Conservation (phyloP, 805 yeast genomes). For the Yarrowia sp. region DNA sequence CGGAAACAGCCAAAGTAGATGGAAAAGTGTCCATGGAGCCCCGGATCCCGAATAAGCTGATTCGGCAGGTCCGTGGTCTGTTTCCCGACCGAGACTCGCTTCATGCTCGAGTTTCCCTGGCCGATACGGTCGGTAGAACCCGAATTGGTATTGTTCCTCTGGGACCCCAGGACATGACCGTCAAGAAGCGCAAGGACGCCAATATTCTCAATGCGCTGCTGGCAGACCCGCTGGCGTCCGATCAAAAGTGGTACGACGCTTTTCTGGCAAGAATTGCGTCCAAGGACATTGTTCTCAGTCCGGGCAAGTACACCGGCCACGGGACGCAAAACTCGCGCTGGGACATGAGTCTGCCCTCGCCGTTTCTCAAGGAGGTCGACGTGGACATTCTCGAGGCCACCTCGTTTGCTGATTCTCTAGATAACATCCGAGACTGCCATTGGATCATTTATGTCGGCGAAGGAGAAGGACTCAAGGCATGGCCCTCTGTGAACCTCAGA, state of each 20-base stretch:
- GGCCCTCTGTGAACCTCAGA: slow-evolving; percentile 28
- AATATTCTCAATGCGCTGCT: slow-evolving; percentile 47
- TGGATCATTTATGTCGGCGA: slow-evolving; percentile 44
- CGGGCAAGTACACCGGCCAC: slow-evolving; percentile 44
- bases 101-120: slow-evolving; percentile 46
- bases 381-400: slow-evolving; percentile 48
- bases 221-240: slow-evolving; percentile 50
- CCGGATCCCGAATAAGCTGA: slow-evolving; percentile 12
- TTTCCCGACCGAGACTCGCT: slow-evolving; percentile 46
- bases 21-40: slow-evolving; percentile 31
- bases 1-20: slow-evolving; percentile 23
- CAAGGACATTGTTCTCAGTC: slow-evolving; percentile 49
- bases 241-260: slow-evolving; percentile 47
- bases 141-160: slow-evolving; percentile 48
- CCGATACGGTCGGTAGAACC: slow-evolving; percentile 42
- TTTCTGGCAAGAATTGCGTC: slow-evolving; percentile 46
- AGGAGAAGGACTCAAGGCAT: slow-evolving; percentile 32
- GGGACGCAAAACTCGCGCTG: slow-evolving; percentile 49
- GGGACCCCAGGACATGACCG: slow-evolving; percentile 43
- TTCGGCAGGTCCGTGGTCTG: slow-evolving; percentile 8
- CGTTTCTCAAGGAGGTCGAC: slow-evolving; percentile 43
- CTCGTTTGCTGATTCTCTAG: slow-evolving; percentile 46
- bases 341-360: slow-evolving; percentile 47
- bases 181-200: slow-evolving; percentile 40
- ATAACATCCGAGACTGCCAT: slow-evolving; percentile 47